phyloP scores from a whole-genome alignment of 495 filamentous ascomycete genomes.

The Aspergillus leporis region DNA sequence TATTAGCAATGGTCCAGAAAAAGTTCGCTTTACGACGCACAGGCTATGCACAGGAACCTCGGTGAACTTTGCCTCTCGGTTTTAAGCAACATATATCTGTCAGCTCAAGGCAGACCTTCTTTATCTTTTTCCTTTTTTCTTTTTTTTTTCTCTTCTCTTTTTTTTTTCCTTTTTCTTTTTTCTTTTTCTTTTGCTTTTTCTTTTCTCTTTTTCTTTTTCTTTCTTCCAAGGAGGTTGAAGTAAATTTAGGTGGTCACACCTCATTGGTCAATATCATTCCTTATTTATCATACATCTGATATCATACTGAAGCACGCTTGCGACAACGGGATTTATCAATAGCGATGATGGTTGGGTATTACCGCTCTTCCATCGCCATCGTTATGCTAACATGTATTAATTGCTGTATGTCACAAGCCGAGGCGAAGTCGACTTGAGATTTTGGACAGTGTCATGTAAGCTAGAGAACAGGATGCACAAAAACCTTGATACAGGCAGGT shows the following conservation, averaged over 20 bases:
- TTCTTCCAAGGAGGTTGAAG: background rate
- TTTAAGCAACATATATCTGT: background rate
- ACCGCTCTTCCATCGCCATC: background rate
- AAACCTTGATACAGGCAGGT: background rate
- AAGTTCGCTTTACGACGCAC: slow-evolving; percentile 3
- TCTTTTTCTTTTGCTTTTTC: too few species aligned
- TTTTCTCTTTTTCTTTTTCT: too few species aligned
- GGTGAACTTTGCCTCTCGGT: background rate
- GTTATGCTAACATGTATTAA: background rate
- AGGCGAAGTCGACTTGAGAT: background rate
- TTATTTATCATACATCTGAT: slow-evolving; percentile 1
- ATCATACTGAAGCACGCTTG: slow-evolving; percentile 1
- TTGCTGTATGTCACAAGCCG: background rate
- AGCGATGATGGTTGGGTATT: background rate
- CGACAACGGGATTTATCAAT: background rate
- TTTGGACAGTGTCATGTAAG: background rate
- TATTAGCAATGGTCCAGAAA: slow-evolving; percentile 1
- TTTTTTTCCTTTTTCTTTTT: too few species aligned
- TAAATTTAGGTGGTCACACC: slow-evolving; percentile 1
- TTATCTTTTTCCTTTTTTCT: too few species aligned
- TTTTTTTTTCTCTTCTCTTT: too few species aligned
- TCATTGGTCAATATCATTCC: background rate
- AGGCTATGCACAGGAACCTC: slow-evolving; percentile 10
- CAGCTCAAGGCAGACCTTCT: background rate
- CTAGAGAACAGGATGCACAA: background rate